A percentile compares a stretch with the other conserved stretches of the same genome.
Evolutionary conservation across 2,329 filamentous ascomycete genomes (phyloP).

Genomic region (Ustulina deusta): DNA sequence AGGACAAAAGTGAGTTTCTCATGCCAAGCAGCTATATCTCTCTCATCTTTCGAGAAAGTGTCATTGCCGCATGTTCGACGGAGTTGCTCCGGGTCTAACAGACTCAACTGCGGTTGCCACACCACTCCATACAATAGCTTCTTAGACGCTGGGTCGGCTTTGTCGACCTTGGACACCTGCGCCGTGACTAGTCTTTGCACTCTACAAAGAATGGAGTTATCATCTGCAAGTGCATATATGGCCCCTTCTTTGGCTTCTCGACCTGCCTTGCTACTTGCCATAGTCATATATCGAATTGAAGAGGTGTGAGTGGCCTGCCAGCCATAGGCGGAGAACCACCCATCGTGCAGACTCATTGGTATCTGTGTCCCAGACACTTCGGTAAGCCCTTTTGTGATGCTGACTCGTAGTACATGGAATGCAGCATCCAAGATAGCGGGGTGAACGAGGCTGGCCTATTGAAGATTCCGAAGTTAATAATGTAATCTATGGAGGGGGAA

Average conservation of each 20-base stretch:
- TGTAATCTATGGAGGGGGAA: neutral
- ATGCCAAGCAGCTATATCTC: conserved; percentile 36
- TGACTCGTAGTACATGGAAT: conserved; percentile 50
- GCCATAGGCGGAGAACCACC: conserved; percentile 52
- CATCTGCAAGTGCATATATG: conserved; percentile 49
- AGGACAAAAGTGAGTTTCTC: conserved; percentile 42
- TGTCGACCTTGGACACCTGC: conserved; percentile 44
- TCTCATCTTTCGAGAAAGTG: conserved; percentile 44
- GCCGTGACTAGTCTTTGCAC: conserved; percentile 46
- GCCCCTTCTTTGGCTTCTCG: conserved; percentile 46
- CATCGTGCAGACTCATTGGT: conserved; percentile 48
- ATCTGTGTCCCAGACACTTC: conserved; percentile 46
- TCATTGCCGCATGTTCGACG: conserved; percentile 41
- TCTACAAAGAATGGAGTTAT: conserved; percentile 48
- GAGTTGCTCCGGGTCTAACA: conserved; percentile 50
- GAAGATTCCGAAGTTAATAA: neutral
- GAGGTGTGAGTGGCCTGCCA: conserved; percentile 49
- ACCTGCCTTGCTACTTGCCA: conserved; percentile 30
- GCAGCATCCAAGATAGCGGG: conserved; percentile 54
- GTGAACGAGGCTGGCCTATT: conserved; percentile 50
- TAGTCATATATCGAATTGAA: conserved; percentile 46
- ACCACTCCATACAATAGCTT: conserved; percentile 53
- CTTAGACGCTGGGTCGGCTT: conserved; percentile 33
- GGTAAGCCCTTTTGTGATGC: conserved; percentile 40
- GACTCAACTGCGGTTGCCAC: conserved; percentile 56